These are phyloP conservation scores for Colletotrichum sp. DNA, from an alignment of 2,329 filamentous ascomycete genomes.

Conservation along the genomic window DNA sequence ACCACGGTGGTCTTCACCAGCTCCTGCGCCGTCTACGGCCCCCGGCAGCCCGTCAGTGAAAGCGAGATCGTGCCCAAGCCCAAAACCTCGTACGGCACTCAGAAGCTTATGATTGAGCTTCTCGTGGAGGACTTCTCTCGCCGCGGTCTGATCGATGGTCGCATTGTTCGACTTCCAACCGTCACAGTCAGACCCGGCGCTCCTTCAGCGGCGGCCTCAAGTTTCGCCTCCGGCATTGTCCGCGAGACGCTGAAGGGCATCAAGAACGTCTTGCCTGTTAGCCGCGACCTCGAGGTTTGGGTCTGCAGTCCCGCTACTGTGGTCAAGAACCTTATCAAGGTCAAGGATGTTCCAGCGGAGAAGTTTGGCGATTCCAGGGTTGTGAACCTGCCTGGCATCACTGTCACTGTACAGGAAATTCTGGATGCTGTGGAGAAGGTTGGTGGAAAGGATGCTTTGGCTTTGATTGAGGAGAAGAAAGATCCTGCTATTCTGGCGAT, in stretches of 20 bases:
- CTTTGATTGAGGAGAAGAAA: slow-evolving; percentile 51
- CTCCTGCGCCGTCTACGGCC: slow-evolving; percentile 65
- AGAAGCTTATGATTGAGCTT: slow-evolving; percentile 67
- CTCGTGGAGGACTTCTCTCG: slow-evolving; percentile 59
- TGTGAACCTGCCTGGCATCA: slow-evolving; percentile 58
- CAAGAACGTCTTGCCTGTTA: slow-evolving; percentile 46
- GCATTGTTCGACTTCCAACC: slow-evolving; percentile 64
- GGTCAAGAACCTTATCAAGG: slow-evolving; percentile 47
- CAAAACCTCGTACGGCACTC: slow-evolving; percentile 62
- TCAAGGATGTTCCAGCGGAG: slow-evolving; percentile 45
- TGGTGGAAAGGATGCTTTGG: slow-evolving; percentile 49
- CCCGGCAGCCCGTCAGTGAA: slow-evolving; percentile 37
- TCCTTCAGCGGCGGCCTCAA: slow-evolving; percentile 65
- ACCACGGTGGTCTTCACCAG: slow-evolving; percentile 63
- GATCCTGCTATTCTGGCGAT: slow-evolving; percentile 52
- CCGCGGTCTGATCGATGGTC: slow-evolving; percentile 60
- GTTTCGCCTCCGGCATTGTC: slow-evolving; percentile 67
- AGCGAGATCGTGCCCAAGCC: slow-evolving; percentile 55
- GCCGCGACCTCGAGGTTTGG: slow-evolving; percentile 50
- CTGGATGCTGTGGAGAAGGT: slow-evolving; percentile 54
- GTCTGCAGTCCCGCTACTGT: slow-evolving; percentile 52
- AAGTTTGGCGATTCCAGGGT: slow-evolving; percentile 44
- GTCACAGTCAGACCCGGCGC: slow-evolving; percentile 65
- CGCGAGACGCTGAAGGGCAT: slow-evolving; percentile 61
- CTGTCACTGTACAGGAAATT: slow-evolving; percentile 58